These are phyloP conservation scores for Balakata baccata DNA, from an alignment of 345 rosid genomes.

Conservation along the genomic window DNA sequence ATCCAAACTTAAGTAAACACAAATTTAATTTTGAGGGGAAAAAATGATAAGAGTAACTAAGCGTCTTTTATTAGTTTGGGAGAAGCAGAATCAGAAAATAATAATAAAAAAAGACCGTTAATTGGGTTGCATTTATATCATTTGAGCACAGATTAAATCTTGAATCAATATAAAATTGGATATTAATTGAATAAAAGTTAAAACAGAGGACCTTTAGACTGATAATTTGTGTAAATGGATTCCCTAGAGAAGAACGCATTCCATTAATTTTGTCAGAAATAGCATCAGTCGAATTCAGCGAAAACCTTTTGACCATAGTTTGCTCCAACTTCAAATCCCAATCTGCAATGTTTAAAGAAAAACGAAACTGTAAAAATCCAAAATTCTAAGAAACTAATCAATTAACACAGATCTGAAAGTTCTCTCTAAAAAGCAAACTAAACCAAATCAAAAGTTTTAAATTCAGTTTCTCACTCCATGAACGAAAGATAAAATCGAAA, in stretches of 20 bases:
- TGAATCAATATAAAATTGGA: not conserved
- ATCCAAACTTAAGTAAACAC: no score
- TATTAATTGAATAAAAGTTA: not conserved
- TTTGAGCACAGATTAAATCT: not conserved
- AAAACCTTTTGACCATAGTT: conserved; percentile 87
- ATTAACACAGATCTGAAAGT: no score
- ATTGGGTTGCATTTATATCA: not conserved
- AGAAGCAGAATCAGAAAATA: no score
- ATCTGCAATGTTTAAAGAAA: conserved; percentile 38
- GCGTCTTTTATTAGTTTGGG: no score
- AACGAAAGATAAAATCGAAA: no score
- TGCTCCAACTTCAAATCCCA: conserved; percentile 89
- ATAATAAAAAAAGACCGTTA: no score
- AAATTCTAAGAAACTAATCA: no score
- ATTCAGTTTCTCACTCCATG: no score
- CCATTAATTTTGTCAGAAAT: conserved; percentile 65
- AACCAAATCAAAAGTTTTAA: no score
- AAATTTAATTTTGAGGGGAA: no score
- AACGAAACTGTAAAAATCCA: not conserved
- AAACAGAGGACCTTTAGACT: conserved; percentile 67
- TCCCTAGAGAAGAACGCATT: conserved; percentile 91
- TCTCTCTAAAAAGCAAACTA: no score
- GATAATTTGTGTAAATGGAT: conserved; percentile 82
- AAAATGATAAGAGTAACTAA: no score
- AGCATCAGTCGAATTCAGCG: conserved; percentile 70